Evolutionary conservation across 2,329 filamentous ascomycete species (phyloP), one percentile per base, ranked within the genome.

Genomic region (Ilyonectria destructans): DNA sequence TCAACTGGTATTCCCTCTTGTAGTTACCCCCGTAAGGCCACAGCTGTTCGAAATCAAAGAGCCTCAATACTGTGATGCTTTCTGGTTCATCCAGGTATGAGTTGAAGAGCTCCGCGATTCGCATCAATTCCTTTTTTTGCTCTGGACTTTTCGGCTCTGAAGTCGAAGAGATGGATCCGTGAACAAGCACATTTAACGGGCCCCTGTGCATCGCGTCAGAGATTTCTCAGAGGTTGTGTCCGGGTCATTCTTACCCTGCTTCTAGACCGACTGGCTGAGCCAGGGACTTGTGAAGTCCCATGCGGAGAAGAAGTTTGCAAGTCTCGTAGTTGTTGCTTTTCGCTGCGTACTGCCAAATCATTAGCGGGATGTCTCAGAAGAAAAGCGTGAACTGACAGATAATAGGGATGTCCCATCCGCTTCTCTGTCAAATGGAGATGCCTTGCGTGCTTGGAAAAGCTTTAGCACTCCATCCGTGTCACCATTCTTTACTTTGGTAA

Each of bases 391-490:
- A 48, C 58, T 33, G 19, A 77, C 76, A 43, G 73, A 59, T 31
- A 77, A 33, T 0, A 78, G 62, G 0, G 74, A 73, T 0, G 13
- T 0, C 0, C 75, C 76, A 1, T 23, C 21, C 21, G 21, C 21
- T 23, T 69, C 62, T 9, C 54, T 70, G n/a, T 78, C 76, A 17
- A 75, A 78, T 0, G 74, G 75, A 0, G 76, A 77, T 12, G 77
- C 77, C 26, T 71, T 6, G 2, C 67, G 69, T 0, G 12, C 23
- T 1, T 7, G 46, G 21, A 78, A 77, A 2, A 78, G 62, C 5
- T 77, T 52, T 2, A 71, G n/a, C 4, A 77, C 65, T 0, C 76
- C 71, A 9, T 3, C 6, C 2, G 15, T 60, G 1, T 78, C 75
- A 2, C 77, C 77, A 0, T 17, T 8, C 1, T 2, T 0, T 2